These are phyloP conservation scores for Leptosphaerulina australis DNA, from an alignment of 2,329 filamentous ascomycete genomes.

Conservation along the genomic window DNA sequence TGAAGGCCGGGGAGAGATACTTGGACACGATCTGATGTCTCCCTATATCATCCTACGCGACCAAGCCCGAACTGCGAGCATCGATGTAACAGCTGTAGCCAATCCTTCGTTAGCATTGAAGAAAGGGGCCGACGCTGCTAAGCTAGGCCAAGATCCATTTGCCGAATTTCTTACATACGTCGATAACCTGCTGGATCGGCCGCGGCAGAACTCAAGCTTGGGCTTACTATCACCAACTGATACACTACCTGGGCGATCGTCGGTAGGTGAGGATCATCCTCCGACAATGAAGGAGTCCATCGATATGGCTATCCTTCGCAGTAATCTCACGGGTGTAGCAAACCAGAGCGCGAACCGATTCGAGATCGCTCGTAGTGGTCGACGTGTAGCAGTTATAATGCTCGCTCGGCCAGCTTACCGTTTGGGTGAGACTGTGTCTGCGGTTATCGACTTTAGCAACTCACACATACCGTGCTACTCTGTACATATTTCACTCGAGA, in stretches of 20 bases:
- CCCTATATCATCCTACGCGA: conserved; percentile 90
- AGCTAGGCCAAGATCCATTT: conserved; percentile 53
- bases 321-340: conserved; percentile 63
- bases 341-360: conserved; percentile 89
- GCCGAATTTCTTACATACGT: conserved; percentile 49
- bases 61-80: conserved; percentile 64
- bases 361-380: conserved; percentile 91
- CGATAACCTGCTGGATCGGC: conserved; percentile 56
- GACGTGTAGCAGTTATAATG: conserved; percentile 87
- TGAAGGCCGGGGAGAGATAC: conserved; percentile 74
- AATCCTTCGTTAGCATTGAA: conserved; percentile 27
- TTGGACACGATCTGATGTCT: conserved; percentile 92
- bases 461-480: conserved; percentile 84
- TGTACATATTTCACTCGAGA: conserved; percentile 83
- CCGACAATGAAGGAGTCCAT: conserved; percentile 81
- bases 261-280: conserved; percentile 63
- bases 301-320: conserved; percentile 83
- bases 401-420: conserved; percentile 87
- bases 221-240: conserved; percentile 77
- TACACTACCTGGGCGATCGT: conserved; percentile 51
- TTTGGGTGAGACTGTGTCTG: conserved; percentile 83
- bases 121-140: conserved; percentile 24
- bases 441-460: conserved; percentile 81
- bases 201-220: conserved; percentile 43
- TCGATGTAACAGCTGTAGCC: conserved; percentile 33